A percentile compares a stretch with the other conserved stretches of the same genome.
These are phyloP conservation scores for Fusarium cyanostomum DNA, from an alignment of 2,329 filamentous ascomycete species.

Conservation along the genomic window DNA sequence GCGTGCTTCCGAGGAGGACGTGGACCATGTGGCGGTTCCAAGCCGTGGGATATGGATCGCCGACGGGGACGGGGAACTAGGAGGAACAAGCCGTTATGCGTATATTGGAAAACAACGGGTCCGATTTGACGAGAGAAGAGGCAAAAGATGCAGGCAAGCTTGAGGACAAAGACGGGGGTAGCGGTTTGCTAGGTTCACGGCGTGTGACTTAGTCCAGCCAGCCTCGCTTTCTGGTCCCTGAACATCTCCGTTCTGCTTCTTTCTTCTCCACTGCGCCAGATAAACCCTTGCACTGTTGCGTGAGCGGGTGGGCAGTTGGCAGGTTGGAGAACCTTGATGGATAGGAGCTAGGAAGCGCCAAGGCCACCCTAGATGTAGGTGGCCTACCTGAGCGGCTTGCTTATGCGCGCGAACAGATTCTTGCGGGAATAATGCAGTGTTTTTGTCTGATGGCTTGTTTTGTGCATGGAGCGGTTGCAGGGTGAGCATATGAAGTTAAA, in stretches of 20 bases:
- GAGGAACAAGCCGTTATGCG: neutral
- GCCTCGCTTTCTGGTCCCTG: neutral
- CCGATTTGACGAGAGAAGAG: slow-evolving; percentile 8
- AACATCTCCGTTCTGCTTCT: neutral
- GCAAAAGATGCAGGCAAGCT: slow-evolving; percentile 6
- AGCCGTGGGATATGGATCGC: slow-evolving; percentile 9
- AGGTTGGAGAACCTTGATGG: slow-evolving; percentile 39
- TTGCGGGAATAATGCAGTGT: slow-evolving; percentile 15
- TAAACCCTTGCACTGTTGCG: neutral
- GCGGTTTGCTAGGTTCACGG: neutral
- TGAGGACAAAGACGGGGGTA: slow-evolving; percentile 14
- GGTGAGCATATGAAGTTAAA: slow-evolving; percentile 17
- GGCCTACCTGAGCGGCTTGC: too few relatives aligned
- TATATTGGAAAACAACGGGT: slow-evolving; percentile 5
- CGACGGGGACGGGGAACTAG: neutral
- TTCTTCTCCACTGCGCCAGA: slow-evolving; percentile 5
- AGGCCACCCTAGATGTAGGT: neutral
- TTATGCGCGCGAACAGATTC: neutral
- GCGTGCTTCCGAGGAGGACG: neutral
- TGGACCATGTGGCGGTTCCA: neutral
- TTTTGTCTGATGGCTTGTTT: neutral
- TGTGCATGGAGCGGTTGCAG: too few relatives aligned
- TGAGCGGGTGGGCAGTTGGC: slow-evolving; percentile 10
- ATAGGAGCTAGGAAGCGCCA: slow-evolving; percentile 12
- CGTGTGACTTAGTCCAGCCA: neutral